Percentiles rank a stretch among this genome's conserved stretches.
These are phyloP conservation scores for Fusarium musae DNA, from an alignment of 2,329 filamentous ascomycete species.

Conservation along the genomic window DNA sequence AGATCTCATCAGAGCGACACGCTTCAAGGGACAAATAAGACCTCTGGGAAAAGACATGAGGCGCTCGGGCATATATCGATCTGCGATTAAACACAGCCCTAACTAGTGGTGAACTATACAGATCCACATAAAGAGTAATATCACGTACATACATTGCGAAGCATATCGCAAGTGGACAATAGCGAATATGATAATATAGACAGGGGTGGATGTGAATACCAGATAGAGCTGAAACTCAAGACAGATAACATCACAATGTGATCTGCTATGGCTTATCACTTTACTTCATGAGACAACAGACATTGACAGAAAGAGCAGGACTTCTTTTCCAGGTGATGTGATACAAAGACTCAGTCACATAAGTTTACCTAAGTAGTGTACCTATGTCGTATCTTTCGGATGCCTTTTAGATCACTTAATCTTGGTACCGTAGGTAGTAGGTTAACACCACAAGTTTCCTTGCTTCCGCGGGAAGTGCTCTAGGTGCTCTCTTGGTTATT, in stretches of 20 bases:
- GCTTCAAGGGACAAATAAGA: not conserved
- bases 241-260: not conserved
- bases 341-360: not conserved
- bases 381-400: not conserved
- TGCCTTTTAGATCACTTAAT: not conserved
- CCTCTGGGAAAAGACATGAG: not conserved
- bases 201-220: slow-evolving; percentile 2
- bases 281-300: not conserved
- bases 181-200: not conserved
- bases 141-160: not conserved
- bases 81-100: not conserved
- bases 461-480: not conserved
- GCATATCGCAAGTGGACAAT: not conserved
- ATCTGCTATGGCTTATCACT: not conserved
- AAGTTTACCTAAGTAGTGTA: no score
- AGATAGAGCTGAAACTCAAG: slow-evolving; percentile 9
- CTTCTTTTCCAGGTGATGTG: not conserved
- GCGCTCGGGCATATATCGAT: not conserved
- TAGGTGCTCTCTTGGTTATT: not conserved
- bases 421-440: not conserved
- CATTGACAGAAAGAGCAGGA: not conserved
- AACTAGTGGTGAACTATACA: not conserved
- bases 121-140: not conserved
- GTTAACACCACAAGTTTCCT: not conserved
- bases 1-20: not conserved